A percentile compares a stretch with the other conserved stretches of the same genome.
These are phyloP conservation scores for Acorus gramineus DNA, from an alignment of 106 monocot genomes.

Conservation along the genomic window DNA sequence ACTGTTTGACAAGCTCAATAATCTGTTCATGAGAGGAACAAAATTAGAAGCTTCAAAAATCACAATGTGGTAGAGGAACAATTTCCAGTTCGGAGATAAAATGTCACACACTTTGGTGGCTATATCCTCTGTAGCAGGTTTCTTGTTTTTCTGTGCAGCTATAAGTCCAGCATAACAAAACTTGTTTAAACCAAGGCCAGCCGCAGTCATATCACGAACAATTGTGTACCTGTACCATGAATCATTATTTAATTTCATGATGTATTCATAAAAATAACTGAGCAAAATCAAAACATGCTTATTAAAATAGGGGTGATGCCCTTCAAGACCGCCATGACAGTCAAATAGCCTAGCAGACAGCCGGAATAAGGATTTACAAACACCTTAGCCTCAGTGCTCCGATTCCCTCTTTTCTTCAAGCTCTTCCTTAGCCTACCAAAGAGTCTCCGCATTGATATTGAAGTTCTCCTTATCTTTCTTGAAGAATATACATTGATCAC, in stretches of 20 bases:
- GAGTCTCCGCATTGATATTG: too few species aligned
- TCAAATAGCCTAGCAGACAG: too few species aligned
- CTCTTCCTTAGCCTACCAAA: too few species aligned
- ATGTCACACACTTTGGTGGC: constrained; percentile 39
- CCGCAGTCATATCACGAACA: constrained; percentile 98
- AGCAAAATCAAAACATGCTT: too few species aligned
- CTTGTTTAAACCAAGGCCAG: constrained; percentile 86
- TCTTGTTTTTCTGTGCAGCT: constrained; percentile 78
- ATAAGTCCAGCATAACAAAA: constrained; percentile 98
- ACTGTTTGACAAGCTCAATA: constrained; percentile 84
- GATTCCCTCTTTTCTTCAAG: too few species aligned
- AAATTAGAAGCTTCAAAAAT: constrained; percentile 6
- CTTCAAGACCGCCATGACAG: too few species aligned
- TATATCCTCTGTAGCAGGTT: constrained; percentile 58
- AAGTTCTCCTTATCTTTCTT: too few species aligned
- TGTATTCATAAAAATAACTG: not conserved
- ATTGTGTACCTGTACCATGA: constrained; percentile 52
- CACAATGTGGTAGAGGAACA: not conserved
- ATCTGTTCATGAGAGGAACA: constrained; percentile 33
- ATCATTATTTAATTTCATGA: constrained; percentile 7
- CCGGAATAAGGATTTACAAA: too few species aligned
- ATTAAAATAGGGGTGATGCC: too few species aligned
- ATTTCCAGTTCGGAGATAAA: not conserved
- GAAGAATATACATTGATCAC: too few species aligned
- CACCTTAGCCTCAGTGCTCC: too few species aligned